phyloP scores from a whole-genome alignment of 306 rosid species.

The Astragalus membranaceus region DNA sequence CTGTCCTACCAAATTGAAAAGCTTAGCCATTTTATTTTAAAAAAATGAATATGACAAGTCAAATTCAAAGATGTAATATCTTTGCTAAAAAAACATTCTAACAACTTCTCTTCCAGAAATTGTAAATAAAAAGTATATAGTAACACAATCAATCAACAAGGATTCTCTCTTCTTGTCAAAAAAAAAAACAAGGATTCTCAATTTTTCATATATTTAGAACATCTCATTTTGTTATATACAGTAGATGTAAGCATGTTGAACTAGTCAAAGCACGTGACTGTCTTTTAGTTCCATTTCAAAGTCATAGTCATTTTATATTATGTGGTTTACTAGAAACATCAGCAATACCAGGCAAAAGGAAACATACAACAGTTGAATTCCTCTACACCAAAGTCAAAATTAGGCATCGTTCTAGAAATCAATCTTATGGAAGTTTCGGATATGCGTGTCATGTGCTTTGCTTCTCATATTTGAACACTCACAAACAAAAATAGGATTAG shows the following conservation, averaged over 20 bases:
- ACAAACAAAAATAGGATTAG: background rate
- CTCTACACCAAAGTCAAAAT: constrained; percentile 20
- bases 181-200: background rate
- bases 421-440: constrained; percentile 15
- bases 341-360: background rate
- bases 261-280: constrained; percentile 27
- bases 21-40: background rate
- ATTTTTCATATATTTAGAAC: background rate
- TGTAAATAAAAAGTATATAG: too few relatives aligned
- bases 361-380: constrained; percentile 7
- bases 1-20: background rate
- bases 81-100: too few relatives aligned
- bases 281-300: background rate
- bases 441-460: constrained; percentile 24
- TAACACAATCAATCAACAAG: too few relatives aligned
- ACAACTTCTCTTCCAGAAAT: too few relatives aligned
- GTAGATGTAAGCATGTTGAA: background rate
- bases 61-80: too few relatives aligned
- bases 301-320: background rate
- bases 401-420: constrained; percentile 27
- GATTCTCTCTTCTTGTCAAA: too few relatives aligned
- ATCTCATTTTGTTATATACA: background rate
- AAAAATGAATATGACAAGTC: too few relatives aligned
- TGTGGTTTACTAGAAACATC: background rate
- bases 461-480: constrained; percentile 18